Evolutionary conservation across 2,329 filamentous ascomycete species (phyloP).

Genomic region (Laburnicola sp.): DNA sequence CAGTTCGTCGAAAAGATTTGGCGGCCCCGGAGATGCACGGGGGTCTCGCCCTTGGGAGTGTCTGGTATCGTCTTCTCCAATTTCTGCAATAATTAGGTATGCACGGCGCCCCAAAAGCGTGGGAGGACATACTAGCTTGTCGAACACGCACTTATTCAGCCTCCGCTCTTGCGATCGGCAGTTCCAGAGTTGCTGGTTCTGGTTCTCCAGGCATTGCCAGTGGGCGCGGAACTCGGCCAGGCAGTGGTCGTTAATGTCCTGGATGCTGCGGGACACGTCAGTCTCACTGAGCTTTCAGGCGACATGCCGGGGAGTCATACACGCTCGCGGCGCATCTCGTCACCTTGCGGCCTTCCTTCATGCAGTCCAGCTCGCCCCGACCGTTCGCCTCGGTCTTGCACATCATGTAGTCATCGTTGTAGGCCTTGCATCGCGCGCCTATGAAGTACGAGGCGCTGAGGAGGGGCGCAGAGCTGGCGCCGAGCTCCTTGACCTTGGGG

Average conservation of each 20-base stretch:
- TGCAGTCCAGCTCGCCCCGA: constrained; percentile 86
- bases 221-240: constrained; percentile 87
- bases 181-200: constrained; percentile 97
- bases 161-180: constrained; percentile 86
- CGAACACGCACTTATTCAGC: constrained; percentile 92
- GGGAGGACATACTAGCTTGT: constrained; percentile 78
- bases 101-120: neutral
- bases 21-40: constrained; percentile 53
- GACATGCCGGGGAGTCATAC: constrained; percentile 53
- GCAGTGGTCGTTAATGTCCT: constrained; percentile 95
- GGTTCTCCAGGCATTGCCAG: constrained; percentile 94
- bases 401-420: constrained; percentile 99
- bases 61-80: constrained; percentile 58
- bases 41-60: constrained; percentile 52
- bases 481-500: constrained; percentile 91
- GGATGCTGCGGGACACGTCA: constrained; percentile 62
- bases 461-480: constrained; percentile 87
- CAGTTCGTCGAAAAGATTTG: constrained; percentile 48
- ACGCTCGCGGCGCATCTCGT: constrained; percentile 96
- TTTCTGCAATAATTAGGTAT: constrained; percentile 42
- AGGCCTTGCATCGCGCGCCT: constrained; percentile 88
- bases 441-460: constrained; percentile 96
- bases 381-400: constrained; percentile 96
- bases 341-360: constrained; percentile 95
- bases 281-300: neutral